A percentile compares a stretch with the other conserved stretches of the same genome.
phyloP scores from a whole-genome alignment of 352 stramenopile species.

The Phytophthora meadii region DNA sequence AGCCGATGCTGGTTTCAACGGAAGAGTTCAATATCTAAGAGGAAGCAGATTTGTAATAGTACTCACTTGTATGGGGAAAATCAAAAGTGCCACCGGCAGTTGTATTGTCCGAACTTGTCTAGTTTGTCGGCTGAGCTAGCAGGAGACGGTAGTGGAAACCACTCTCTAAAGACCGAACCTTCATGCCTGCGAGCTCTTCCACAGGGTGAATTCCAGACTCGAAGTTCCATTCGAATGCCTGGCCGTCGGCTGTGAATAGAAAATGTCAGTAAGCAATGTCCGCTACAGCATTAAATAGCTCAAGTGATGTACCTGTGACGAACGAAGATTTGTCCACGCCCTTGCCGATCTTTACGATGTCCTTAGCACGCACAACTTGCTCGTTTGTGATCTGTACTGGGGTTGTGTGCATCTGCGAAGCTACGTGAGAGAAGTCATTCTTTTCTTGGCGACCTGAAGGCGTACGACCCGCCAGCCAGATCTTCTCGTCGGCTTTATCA shows the following conservation, averaged over 20 bases:
- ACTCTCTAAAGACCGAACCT: constrained; percentile 68
- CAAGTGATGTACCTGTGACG: constrained; percentile 49
- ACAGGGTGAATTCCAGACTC: constrained; percentile 59
- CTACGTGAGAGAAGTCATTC: constrained; percentile 61
- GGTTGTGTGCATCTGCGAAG: constrained; percentile 73
- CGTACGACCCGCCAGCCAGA: constrained; percentile 82
- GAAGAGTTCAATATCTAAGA: constrained; percentile 70
- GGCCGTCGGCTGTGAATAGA: constrained; percentile 49
- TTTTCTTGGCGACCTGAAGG: constrained; percentile 70
- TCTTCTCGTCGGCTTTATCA: constrained; percentile 66
- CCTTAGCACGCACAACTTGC: constrained; percentile 44
- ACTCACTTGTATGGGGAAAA: constrained; percentile 32
- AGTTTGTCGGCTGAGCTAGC: constrained; percentile 44
- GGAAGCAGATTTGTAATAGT: constrained; percentile 35
- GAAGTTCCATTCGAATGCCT: constrained; percentile 81
- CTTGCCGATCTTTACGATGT: constrained; percentile 74
- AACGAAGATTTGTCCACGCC: constrained; percentile 82
- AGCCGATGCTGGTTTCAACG: constrained; percentile 53
- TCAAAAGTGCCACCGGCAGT: constrained; percentile 23
- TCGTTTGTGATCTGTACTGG: constrained; percentile 75
- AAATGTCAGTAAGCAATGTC: constrained; percentile 1
- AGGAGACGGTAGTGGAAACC: constrained; percentile 79
- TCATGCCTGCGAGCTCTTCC: constrained; percentile 43
- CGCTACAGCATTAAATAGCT: neutral
- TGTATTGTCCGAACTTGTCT: constrained; percentile 31